Percentiles rank a stretch among this genome's conserved stretches.
These are phyloP conservation scores for Ganoderma sp. DNA, from an alignment of 1,284 basidiomycete species.

Conservation along the genomic window DNA sequence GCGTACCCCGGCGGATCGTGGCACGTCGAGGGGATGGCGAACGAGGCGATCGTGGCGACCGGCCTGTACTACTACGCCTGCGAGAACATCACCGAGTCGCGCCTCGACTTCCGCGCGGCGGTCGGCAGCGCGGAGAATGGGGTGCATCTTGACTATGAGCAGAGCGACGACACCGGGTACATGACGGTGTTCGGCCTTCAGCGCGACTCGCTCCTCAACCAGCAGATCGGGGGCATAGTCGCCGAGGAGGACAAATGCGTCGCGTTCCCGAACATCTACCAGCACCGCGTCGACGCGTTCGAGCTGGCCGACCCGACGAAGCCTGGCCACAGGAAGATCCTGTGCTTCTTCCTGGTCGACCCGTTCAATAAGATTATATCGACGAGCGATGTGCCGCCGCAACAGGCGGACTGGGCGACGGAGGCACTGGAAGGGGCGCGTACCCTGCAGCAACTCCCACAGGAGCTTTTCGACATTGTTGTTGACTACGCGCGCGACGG, in stretches of 20 bases:
- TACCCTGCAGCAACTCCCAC: not conserved
- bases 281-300: conserved; percentile 45
- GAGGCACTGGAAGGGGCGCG: not conserved
- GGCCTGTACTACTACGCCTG: conserved; percentile 3
- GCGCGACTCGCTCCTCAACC: not conserved
- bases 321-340: conserved; percentile 43
- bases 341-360: conserved; percentile 44
- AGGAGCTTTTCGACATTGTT: not conserved
- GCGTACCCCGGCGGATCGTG: conserved; percentile 33
- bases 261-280: conserved; percentile 24
- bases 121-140: not conserved
- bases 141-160: not conserved
- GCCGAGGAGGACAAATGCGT: not conserved
- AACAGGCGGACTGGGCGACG: conserved; percentile 24
- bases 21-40: conserved; percentile 45
- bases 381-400: conserved; percentile 32
- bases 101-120: conserved; percentile 22
- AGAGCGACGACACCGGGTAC: not conserved
- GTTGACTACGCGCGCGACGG: not conserved
- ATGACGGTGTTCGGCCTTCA: not conserved
- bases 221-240: not conserved
- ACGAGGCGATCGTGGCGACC: conserved; percentile 52
- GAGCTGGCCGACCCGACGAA: conserved; percentile 38
- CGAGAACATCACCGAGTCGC: conserved; percentile 31
- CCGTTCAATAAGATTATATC: conserved; percentile 32